Percentiles rank a stretch among this genome's conserved stretches.
Conservation (phyloP, 1,139 yeast genomes). For the Geotrichum phurueaensis region DNA sequence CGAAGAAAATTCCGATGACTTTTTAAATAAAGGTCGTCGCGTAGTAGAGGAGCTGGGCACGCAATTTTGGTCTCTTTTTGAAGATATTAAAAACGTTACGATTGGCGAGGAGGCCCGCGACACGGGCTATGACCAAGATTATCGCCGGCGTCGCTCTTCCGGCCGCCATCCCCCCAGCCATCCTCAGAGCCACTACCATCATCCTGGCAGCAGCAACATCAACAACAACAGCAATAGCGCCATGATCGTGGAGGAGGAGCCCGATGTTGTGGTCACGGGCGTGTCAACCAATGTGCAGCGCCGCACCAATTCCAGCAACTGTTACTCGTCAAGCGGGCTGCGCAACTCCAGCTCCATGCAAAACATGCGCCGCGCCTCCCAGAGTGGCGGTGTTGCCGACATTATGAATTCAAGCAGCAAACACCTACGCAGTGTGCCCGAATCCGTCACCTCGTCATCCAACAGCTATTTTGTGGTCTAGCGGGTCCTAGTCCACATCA, state of each 20-base stretch:
- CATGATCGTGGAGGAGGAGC: not conserved
- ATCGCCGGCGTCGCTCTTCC: not conserved
- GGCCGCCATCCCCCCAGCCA: not conserved
- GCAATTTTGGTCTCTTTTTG: conserved; percentile 36
- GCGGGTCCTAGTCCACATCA: not conserved
- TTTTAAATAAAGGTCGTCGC: conserved; percentile 29
- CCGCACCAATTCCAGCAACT: not conserved
- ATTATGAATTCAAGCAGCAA: not conserved
- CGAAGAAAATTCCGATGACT: not conserved
- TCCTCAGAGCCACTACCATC: too few relatives aligned
- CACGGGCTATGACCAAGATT: not conserved
- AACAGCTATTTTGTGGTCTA: not conserved
- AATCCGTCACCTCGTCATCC: not conserved
- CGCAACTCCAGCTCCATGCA: not conserved
- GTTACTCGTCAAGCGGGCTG: not conserved
- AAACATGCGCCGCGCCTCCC: not conserved
- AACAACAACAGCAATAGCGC: not conserved
- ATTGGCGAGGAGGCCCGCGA: conserved; percentile 30
- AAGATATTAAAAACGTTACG: conserved; percentile 34
- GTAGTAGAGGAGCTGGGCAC: conserved; percentile 35
- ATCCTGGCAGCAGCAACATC: not conserved
- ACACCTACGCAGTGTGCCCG: not conserved
- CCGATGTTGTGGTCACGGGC: not conserved
- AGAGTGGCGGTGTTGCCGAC: not conserved
- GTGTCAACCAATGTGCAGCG: not conserved